Evolutionary conservation across 257 asterid species (phyloP), one percentile per base, ranked within the genome.

Genomic region (Perilla frutescens): DNA sequence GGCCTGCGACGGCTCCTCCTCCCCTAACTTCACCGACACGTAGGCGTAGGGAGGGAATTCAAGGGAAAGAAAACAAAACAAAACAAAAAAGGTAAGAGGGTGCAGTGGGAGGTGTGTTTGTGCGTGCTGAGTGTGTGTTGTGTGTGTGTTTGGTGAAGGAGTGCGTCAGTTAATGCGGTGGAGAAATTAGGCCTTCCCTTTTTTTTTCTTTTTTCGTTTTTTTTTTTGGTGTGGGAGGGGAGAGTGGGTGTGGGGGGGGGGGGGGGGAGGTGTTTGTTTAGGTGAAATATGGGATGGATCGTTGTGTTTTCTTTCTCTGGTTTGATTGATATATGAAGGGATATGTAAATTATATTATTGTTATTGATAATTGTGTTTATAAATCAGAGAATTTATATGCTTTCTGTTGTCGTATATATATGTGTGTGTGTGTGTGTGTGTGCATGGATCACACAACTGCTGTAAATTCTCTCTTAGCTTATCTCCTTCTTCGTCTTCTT

Each of bases 1-100:
- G 9, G 85, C 69, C 12, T 83, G 76, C 60, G 92, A 79, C 43
- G 37, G 76, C 63, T 55, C 88, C 64, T 80, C 66, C 14, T 45
- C 93, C 63, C 80, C 77, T 4, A 53, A 85, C 34, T 72, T 76
- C 2, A 49, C 49, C 58, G 36, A 62, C 47, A 51, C 57, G 10
- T 79, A 67, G 54, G 20, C 13, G 26, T 20, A 20, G 26, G 26
- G 26, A 20, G 26, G 26, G 26, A 20, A 20, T 20, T 20, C 26
- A 20, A 20, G 26, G 26, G 26, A 20, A 20, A 20, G 26, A 20
- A 20, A 20, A 20, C 26, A 20, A 4, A 15, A 12, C 3, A 31
- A 3, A 14, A 14, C 5, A 29, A 7, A 55, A 54, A 10, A 10
- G 58, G 61, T 59, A 72, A 60, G 13, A 45, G 8, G 20, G 55